A percentile compares a stretch with the other conserved stretches of the same genome.
Conservation (phyloP, 2,329 filamentous ascomycete genomes). For the Aspergillus floridensis region DNA sequence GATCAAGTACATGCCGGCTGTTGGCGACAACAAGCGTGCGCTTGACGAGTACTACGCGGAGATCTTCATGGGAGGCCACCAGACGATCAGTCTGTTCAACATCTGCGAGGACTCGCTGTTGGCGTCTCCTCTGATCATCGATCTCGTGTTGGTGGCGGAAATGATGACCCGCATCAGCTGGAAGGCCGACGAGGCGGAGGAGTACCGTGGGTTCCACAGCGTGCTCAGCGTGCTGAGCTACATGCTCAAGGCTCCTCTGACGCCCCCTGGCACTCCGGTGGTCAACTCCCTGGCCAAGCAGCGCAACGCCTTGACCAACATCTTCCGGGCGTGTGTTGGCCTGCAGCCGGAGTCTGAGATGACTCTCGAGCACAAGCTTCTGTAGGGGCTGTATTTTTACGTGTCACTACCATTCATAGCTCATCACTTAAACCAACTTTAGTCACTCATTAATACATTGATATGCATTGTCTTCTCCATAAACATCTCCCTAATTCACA, state of each 20-base stretch:
- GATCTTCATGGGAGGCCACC: constrained; percentile 98
- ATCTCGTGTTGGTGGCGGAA: constrained; percentile 87
- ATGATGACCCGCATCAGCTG: constrained; percentile 99
- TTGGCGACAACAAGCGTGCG: constrained; percentile 98
- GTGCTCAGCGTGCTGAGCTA: constrained; percentile 97
- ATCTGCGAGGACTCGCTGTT: constrained; percentile 98
- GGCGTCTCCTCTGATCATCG: constrained; percentile 94
- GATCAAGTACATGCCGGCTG: constrained; percentile 99
- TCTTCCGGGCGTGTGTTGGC: constrained; percentile 96
- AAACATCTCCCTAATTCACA: too few species aligned
- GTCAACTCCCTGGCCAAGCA: constrained; percentile 96
- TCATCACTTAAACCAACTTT: too few species aligned
- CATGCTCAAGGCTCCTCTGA: constrained; percentile 95
- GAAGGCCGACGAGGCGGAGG: constrained; percentile 64
- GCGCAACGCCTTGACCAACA: constrained; percentile 90
- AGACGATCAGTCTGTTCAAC: constrained; percentile 98
- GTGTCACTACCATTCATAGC: too few species aligned
- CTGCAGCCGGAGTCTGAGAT: constrained; percentile 97
- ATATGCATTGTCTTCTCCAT: not conserved
- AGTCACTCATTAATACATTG: too few species aligned
- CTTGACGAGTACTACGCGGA: constrained; percentile 99
- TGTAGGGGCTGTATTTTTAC: constrained; percentile 48
- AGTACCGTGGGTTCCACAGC: constrained; percentile 93
- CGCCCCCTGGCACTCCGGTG: constrained; percentile 89
- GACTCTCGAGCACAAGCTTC: constrained; percentile 98